phyloP scores from a whole-genome alignment of 1,284 basidiomycete species.

The Austroboletus novae-zelandiae region DNA sequence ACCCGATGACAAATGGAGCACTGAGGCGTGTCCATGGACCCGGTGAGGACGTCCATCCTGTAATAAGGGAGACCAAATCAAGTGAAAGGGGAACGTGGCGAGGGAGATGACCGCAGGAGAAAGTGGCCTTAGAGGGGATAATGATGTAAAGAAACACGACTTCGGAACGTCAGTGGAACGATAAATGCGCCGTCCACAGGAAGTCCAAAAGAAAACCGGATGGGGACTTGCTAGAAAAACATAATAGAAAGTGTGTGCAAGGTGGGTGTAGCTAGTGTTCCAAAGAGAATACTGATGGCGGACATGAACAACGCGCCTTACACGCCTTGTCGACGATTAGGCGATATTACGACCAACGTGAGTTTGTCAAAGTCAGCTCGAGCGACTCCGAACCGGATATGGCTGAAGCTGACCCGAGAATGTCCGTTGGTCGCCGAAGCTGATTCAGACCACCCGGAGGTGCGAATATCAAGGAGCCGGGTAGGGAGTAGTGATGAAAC shows the following conservation, averaged over 20 bases:
- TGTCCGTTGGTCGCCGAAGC: neutral
- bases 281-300: constrained; percentile 23
- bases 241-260: constrained; percentile 20
- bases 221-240: constrained; percentile 15
- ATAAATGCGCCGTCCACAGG: constrained; percentile 16
- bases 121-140: constrained; percentile 3
- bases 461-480: neutral
- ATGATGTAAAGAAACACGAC: constrained; percentile 31
- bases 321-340: constrained; percentile 21
- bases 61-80: constrained; percentile 6
- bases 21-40: constrained; percentile 18
- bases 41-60: constrained; percentile 13
- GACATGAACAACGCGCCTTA: constrained; percentile 26
- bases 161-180: constrained; percentile 10
- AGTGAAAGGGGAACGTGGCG: constrained; percentile 8
- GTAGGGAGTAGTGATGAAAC: too few species aligned
- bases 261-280: constrained; percentile 17
- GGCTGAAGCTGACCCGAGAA: constrained; percentile 14
- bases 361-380: constrained; percentile 4
- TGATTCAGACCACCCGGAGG: neutral
- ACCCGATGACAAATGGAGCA: constrained; percentile 6
- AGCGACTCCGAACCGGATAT: neutral
- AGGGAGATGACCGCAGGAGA: constrained; percentile 13
- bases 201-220: constrained; percentile 11
- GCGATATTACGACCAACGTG: constrained; percentile 25